Evolutionary conservation across 2,329 filamentous ascomycete species (phyloP).

Genomic region (Aspergillus sp.): DNA sequence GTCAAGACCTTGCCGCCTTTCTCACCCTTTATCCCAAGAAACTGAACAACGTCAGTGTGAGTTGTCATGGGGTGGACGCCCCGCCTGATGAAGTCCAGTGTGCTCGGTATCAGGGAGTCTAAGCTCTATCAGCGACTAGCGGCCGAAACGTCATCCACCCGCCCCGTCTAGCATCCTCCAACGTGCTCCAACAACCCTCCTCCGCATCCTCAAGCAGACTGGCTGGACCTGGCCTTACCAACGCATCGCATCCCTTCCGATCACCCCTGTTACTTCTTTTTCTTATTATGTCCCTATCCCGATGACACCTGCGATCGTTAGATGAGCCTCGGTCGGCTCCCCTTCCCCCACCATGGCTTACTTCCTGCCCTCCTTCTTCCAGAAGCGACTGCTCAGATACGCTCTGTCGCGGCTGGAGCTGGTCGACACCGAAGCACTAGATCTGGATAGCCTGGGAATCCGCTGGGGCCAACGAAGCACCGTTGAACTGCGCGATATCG

Average conservation of each 20-base stretch:
- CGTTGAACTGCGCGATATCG: conserved; percentile 84
- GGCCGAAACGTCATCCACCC: conserved; percentile 7
- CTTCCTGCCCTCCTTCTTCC: conserved; percentile 74
- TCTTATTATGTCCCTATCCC: conserved; percentile 21
- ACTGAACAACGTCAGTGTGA: conserved; percentile 8
- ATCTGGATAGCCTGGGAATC: conserved; percentile 82
- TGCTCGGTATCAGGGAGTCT: conserved; percentile 2
- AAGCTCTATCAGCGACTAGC: conserved; percentile 9
- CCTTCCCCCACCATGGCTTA: conserved; percentile 59
- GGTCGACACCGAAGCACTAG: conserved; percentile 81
- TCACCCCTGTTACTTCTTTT: conserved; percentile 2
- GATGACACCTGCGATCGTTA: conserved; percentile 25
- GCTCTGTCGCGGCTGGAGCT: conserved; percentile 79
- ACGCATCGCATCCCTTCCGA: conserved; percentile 9
- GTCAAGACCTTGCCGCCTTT: no score
- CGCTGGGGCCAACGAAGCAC: conserved; percentile 77
- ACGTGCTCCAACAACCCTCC: conserved; percentile 23
- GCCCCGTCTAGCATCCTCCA: conserved; percentile 32
- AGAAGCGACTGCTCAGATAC: conserved; percentile 86
- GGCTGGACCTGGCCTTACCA: not conserved
- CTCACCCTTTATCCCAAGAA: no score
- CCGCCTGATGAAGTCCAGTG: not conserved
- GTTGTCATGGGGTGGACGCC: conserved; percentile 17
- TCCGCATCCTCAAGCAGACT: conserved; percentile 10
- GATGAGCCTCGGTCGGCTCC: conserved; percentile 33